Percentiles rank a stretch among this genome's conserved stretches.
These are phyloP conservation scores for Xylaria arbuscula DNA, from an alignment of 2,329 filamentous ascomycete genomes.

Conservation along the genomic window DNA sequence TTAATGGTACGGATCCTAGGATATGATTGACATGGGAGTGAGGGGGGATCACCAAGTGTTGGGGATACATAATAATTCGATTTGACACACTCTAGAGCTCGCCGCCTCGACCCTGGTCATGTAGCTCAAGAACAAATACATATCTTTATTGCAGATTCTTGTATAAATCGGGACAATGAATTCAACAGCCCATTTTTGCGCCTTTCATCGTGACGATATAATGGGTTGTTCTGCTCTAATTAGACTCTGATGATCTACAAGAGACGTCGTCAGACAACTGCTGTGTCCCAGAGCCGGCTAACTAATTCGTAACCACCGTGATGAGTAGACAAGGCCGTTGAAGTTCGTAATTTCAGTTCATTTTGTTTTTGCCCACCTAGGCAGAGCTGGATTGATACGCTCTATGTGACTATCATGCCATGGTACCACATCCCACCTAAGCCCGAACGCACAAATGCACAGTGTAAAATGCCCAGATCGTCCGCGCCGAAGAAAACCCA, in stretches of 20 bases:
- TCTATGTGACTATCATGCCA: slow-evolving; percentile 59
- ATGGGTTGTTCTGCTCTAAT: slow-evolving; percentile 13
- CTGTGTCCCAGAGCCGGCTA: slow-evolving; percentile 17
- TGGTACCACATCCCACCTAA: slow-evolving; percentile 56
- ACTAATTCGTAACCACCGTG: slow-evolving; percentile 31
- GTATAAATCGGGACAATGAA: background rate
- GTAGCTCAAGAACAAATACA: slow-evolving; percentile 6
- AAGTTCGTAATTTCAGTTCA: slow-evolving; percentile 51
- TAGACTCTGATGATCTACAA: slow-evolving; percentile 20
- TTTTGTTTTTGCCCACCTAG: slow-evolving; percentile 49
- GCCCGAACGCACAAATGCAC: slow-evolving; percentile 60
- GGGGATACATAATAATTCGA: background rate
- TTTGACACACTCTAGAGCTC: background rate
- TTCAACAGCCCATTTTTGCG: slow-evolving; percentile 4
- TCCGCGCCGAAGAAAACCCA: slow-evolving; percentile 57
- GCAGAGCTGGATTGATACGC: slow-evolving; percentile 55
- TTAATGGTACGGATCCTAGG: slow-evolving; percentile 41
- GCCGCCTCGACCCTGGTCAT: background rate
- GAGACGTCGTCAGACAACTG: slow-evolving; percentile 14
- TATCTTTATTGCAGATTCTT: background rate
- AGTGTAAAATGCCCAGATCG: slow-evolving; percentile 53
- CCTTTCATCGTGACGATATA: background rate
- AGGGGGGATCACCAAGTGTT: background rate
- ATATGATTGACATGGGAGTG: slow-evolving; percentile 29
- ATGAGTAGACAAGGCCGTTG: slow-evolving; percentile 28